phyloP scores from a whole-genome alignment of 2,329 filamentous ascomycete genomes.

The Alternaria longipes region DNA sequence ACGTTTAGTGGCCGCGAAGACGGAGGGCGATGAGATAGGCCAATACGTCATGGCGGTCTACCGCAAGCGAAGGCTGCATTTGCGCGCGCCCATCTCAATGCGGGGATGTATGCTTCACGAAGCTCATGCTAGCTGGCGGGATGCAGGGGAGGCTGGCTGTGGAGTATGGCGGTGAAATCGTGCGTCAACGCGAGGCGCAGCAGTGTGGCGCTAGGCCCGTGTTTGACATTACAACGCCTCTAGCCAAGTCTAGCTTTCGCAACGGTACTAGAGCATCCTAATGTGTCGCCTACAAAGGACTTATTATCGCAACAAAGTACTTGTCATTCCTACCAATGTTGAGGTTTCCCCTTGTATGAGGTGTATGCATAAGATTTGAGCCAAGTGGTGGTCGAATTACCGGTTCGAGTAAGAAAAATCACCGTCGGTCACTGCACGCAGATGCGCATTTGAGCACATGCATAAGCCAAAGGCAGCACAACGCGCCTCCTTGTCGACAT shows the following conservation, averaged over 20 bases:
- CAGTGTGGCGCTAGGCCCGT: constrained; percentile 23
- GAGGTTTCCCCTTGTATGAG: too few species aligned
- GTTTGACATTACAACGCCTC: neutral
- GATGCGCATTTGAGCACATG: constrained; percentile 19
- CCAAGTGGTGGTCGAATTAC: neutral
- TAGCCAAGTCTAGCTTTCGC: too few species aligned
- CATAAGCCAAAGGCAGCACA: neutral
- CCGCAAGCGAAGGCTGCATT: constrained; percentile 49
- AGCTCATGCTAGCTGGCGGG: constrained; percentile 34
- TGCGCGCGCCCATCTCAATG: constrained; percentile 48
- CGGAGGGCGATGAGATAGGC: constrained; percentile 84
- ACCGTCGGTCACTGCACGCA: constrained; percentile 19
- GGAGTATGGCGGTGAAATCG: constrained; percentile 26
- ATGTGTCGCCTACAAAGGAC: too few species aligned
- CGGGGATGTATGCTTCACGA: constrained; percentile 32
- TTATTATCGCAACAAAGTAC: neutral
- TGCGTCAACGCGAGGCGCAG: constrained; percentile 23
- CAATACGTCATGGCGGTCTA: constrained; percentile 77
- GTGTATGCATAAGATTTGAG: neutral
- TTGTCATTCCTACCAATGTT: too few species aligned
- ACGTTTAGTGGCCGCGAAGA: constrained; percentile 80
- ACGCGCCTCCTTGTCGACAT: neutral
- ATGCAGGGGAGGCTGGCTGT: constrained; percentile 39
- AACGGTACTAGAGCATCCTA: too few species aligned
- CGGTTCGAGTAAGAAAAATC: constrained; percentile 4